Evolutionary conservation across 164 flowering plant genomes (phyloP), one percentile per base, ranked within the genome.

Genomic region (Dillenia suffruticosa): DNA sequence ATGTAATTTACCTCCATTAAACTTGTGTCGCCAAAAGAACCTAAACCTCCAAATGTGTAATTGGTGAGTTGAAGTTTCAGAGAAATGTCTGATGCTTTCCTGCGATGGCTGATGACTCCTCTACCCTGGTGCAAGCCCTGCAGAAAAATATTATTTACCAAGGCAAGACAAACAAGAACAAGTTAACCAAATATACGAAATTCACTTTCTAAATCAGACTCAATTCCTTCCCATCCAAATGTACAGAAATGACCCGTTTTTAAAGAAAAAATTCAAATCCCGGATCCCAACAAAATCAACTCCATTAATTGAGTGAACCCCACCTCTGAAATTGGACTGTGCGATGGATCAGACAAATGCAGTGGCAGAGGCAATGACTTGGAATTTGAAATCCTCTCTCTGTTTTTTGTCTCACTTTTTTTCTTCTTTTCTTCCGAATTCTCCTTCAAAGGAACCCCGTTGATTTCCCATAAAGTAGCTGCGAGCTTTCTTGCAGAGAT

Each of bases 321-420:
- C 48, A 90, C 99, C 84, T 89, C 92, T 0, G 99, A 91, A 63
- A 72, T 85, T 50, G 97, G 95, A 54, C 90, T 91, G 66, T 89
- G 92, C 8, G 97, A 88, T 1, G 96, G 97, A 86, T 94, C 99
- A 11, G 97, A 91, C 68, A 94, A 80, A 72, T 88, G 97, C 1
- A 83, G 95, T 51, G 94, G 96, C 43, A 90, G 71, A 46, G 90
- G 40, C 40, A 32, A 32, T 32, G 40, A 32, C 40, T 32, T 32
- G 40, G 40, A 32, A 32, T 32, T 32, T 32, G 7, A 32, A 32
- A 32, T 32, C 40, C 40, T 32, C 40, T 32, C 40, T 5, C 40
- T 32, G 40, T 32, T 32, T 32, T 32, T 32, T 32, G 40, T 4
- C 40, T 32, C 40, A 32, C 0, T 32, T 32, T 32, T 32, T 32